Evolutionary conservation across 331 rosid genomes (phyloP), one percentile per base, ranked within the genome.

Genomic region (Pyrus hybrid): DNA sequence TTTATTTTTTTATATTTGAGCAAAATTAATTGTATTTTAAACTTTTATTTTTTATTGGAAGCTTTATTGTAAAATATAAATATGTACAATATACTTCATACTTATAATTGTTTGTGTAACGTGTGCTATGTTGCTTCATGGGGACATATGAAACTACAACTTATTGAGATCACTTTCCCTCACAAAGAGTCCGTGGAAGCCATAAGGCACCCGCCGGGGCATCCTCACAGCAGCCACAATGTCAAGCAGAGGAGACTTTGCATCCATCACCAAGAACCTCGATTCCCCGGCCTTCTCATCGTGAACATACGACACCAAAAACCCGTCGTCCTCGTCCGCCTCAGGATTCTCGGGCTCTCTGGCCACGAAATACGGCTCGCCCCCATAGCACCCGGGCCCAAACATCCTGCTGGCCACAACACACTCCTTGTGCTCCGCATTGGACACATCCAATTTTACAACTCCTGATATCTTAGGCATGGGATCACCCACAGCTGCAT

Each of bases 301-400:
- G 41, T 92, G 99, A 37, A 95, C 86, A 68, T 84, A 95, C 2
- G 83, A 41, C 71, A 95, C 90, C 73, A 95, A 77, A 45, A 85
- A 90, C 33, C 99, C 99, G 30, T 92, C 97, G 51, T 94, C 99
- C 56, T 94, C 98, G 65, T 82, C 97, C 1, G 80, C 79, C 0
- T 70, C 84, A 2, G 37, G 68, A 3, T 73, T 74, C 16, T 74
- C 86, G 0, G 58, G 77, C 1, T 83, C 92, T 57, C 73, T 86
- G 6, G 92, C 96, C 86, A 95, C 99, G 3, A 90, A 92, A 28
- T 88, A 90, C 2, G 99, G 97, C 64, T 95, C 99, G 0, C 97
- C 97, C 5, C 93, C 97, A 22, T 80, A 95, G 68, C 97, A 92
- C 2, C 89, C 91, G 2, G 76, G 80, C 2, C 91, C 97, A 14